Conservation (phyloP, 176 grass and related monocot species). For the Dactylis glomerata region DNA sequence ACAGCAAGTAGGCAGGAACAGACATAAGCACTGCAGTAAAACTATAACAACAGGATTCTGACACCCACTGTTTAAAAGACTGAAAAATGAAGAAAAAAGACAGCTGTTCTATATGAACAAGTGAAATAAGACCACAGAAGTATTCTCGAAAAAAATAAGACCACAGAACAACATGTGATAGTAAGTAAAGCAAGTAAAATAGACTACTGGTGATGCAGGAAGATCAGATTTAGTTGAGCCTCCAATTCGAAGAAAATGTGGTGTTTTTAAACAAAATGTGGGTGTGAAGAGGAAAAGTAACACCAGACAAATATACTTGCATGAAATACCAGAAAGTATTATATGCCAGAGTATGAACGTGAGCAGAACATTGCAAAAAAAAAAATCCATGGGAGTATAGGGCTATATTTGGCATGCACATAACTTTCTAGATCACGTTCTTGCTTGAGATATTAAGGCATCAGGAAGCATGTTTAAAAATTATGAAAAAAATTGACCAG, state of each 20-base stretch:
- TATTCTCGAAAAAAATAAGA: no score
- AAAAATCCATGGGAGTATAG: neutral
- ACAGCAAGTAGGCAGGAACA: neutral
- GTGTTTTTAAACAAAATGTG: neutral
- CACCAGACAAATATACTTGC: neutral
- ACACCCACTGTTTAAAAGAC: neutral
- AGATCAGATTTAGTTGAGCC: neutral
- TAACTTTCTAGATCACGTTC: neutral
- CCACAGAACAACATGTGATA: neutral
- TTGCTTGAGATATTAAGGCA: neutral
- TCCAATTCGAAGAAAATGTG: neutral
- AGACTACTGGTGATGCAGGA: neutral
- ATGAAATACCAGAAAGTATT: neutral
- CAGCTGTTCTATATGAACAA: neutral
- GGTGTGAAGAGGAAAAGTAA: neutral
- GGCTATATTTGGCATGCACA: neutral
- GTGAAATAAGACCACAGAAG: constrained; percentile 5
- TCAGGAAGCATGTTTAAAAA: constrained; percentile 1
- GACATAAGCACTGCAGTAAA: neutral
- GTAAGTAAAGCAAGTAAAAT: neutral
- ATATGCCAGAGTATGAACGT: neutral
- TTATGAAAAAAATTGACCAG: neutral
- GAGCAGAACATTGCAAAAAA: neutral
- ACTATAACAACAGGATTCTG: neutral
- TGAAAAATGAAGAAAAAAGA: neutral